Evolutionary conservation across 169 alveolate species (phyloP).

Genomic region (Ichthyophthirius multifiliis): DNA sequence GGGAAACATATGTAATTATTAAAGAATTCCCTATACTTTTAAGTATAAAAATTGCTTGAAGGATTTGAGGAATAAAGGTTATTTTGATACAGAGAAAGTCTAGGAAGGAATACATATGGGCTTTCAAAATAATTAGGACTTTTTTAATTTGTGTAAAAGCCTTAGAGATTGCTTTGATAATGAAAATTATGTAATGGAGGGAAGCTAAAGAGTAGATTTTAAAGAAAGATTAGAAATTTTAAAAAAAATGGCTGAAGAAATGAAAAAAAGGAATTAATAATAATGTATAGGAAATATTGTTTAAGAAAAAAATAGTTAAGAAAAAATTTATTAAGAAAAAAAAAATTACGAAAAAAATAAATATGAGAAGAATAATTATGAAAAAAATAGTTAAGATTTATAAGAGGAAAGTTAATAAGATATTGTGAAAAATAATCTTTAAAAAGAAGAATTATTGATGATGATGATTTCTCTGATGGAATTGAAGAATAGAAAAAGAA

Average conservation of each 20-base stretch:
- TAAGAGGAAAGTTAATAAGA: not conserved
- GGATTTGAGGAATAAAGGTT: not conserved
- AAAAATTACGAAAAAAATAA: not conserved
- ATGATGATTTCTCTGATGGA: not conserved
- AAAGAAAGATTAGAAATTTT: not conserved
- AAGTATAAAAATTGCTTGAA: conserved; percentile 12
- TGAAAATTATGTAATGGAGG: not conserved
- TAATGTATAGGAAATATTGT: not conserved
- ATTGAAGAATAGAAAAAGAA: too few relatives aligned
- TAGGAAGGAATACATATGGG: not conserved
- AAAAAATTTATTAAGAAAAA: not conserved
- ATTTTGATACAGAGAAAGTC: not conserved
- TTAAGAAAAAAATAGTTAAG: not conserved
- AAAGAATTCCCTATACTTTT: conserved; percentile 35
- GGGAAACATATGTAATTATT: conserved; percentile 34
- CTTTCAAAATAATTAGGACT: too few relatives aligned
- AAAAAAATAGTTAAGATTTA: not conserved
- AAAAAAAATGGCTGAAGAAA: not conserved
- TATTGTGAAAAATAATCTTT: not conserved
- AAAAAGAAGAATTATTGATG: not conserved
- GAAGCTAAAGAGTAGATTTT: not conserved
- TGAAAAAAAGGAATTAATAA: not conserved
- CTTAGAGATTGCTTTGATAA: not conserved
- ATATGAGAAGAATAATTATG: not conserved
- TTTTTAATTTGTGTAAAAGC: not conserved